Base-by-base conservation (phyloP, 192 early-diverging fungal genomes). In the Coemansia sp. region DNA sequence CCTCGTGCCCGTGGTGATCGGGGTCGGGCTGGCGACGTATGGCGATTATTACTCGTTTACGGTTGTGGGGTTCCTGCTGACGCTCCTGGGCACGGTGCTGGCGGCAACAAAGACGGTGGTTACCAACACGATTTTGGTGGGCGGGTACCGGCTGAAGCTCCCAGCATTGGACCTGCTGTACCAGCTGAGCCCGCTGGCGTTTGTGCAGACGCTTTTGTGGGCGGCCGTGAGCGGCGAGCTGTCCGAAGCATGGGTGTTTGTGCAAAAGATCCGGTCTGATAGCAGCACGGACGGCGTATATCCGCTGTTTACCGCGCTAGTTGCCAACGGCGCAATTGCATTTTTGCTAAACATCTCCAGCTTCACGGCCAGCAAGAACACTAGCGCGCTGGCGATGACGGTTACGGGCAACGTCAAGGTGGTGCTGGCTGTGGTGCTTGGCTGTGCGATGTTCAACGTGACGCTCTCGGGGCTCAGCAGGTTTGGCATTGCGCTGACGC, bases 281-380 rank as follows among this genome's bases (percentile, higher is more conserved):
- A 11, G 3, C 30, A 22, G 52, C 29, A 5, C 28, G 3, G 27
- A 12, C 18, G 31, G 45, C 21, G 19, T 58, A 30, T 29, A 29
- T 8, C 33, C 47, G 10, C 29, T 60, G 4, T 23, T 71, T 6
- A 30, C 74, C 40, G 91, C 88, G 0, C 75, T 95, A 44, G 48
- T 82, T 3, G 77, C 87, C 29, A 95, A 95, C 59, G 92, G 91
- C 1, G 60, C 82, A 11, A 83, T 94, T 60, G 94, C 94, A 9
- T 95, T 95, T 76, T 84, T 84, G 60, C 71, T 95, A 9, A 95
- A 95, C 69, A 77, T 88, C n/a, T 89, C 88, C 23, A 88, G 85
- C 42, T 94, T 95, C 49, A 88, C 86, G 0, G 91, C 92, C n/a
- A 95, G 89, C 76, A 89, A 88, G 58, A 87, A 89, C 56, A 92